Base-by-base conservation (phyloP, 1,284 basidiomycete species). In the Irpex sp. region DNA sequence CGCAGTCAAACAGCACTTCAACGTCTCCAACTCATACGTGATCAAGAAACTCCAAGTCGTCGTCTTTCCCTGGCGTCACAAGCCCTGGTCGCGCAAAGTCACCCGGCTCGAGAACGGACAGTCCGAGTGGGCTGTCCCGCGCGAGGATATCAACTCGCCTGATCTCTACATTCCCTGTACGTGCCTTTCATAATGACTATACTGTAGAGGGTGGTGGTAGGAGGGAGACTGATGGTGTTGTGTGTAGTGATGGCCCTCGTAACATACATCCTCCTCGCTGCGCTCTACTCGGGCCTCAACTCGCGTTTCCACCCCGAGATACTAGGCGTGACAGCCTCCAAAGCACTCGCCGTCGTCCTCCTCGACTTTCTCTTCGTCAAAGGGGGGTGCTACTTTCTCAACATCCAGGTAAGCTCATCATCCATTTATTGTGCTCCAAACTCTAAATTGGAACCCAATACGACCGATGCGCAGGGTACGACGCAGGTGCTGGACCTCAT, bases 21-120 rank as follows among this genome's bases (percentile, higher is more conserved):
- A 99, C 80, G 98, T 99, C 15, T 97, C 96, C 24, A 99, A 99
- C 81, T 94, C 92, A 1, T 99, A 99, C 80, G 98, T 99, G 64
- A 91, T 99, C 49, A 90, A 90, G 78, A 99, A 99, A 81, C 86
- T 99, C 4, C 90, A 91, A 18, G 86, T 99, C 32, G 87, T 99
- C n/a, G 85, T 99, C 59, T 99, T 99, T 77, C 98, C 98, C 0
- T 99, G 98, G 98, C 85, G 92, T 59, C 97, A 99, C 79, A 91
- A 89, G 72, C 92, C 95, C 0, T 96, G 95, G 93, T 88, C 90
- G 1, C 87, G 96, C 15, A 89, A 90, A 71, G 82, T 92, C 15
- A 85, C 85, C 58, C 87, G 92, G 66, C 84, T 87, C 62, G 94
- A 90, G 79, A 89, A 90, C 42, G 92, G 90, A 1, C 90, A 92